Base-by-base conservation (phyloP, 2,329 filamentous ascomycete genomes). In the Aquanectria penicillioides region DNA sequence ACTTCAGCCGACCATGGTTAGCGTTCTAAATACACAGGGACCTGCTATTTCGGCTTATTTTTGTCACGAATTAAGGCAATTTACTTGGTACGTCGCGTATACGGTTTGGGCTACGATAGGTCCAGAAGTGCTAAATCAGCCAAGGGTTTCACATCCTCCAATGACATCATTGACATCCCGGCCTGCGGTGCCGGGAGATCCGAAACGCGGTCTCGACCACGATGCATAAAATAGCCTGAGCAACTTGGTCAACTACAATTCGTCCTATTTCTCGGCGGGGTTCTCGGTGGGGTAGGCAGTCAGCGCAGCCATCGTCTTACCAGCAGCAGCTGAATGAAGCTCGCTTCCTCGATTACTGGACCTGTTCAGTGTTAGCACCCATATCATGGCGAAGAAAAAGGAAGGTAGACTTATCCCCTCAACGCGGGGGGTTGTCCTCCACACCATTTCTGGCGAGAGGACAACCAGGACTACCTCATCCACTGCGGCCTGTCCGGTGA, bases 351-450 rank as follows among this genome's bases (percentile, higher is more conserved):
- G 13, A 41, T 49, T 10, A 15, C 54, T 13, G 29, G 37, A 53
- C 61, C 71, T 73, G 62, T 58, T 58, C 26, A 48, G n/a, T 64
- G 68, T 74, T 72, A 74, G 72, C 62, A 61, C 31, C 53, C 18
- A 37, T 57, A 38, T 59, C 56, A 64, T 49, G 12, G 11, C 20
- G 25, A 12, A 20, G 18, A 58, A 43, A 37, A 41, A 55, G 58
- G 51, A 37, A 58, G 66, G 63, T 57, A 67, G 65, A 84, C 82
- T 83, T 84, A 85, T 84, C 82, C 80, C 77, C 78, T 73, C 61
- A 53, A n/a, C 49, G 62, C 64, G 69, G 74, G 77, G 80, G 82
- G 82, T 75, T 76, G 75, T 73, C 77, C 76, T 77, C 78, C 71
- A 26, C 75, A 75, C 79, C 81, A 79, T 84, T 80, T 68, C 82